Evolutionary conservation across 1,139 yeast genomes (phyloP), one percentile per base, ranked within the genome.

Genomic region (Magnusiomyces fungicola): DNA sequence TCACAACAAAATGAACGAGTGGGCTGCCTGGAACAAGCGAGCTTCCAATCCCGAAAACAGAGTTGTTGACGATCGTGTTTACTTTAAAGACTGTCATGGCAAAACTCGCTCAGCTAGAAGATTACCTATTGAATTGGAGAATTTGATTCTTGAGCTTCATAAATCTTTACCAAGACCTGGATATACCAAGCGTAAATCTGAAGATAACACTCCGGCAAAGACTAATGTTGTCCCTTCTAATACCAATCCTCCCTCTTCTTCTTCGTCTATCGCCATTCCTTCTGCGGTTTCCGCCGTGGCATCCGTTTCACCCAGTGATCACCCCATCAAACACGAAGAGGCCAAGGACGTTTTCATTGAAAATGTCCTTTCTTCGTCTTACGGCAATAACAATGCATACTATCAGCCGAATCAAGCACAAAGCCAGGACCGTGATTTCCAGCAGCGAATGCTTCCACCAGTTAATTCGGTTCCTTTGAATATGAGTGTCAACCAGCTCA

Each of bases 1-100:
- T 14, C 43, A 40, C 43, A 40, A 40, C 33, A 40, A 40, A 22
- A 40, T 40, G 43, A 40, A 40, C 22, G 43, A 40, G 34, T 40
- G 30, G 30, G 43, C 43, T 3, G 19, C 43, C 5, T 40, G 43
- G 43, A 16, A 21, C 34, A 40, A 40, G 19, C 32, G 43, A 3
- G 43, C 43, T 3, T 14, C 30, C 23, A 40, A 40, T 21, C 43
- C 43, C 18, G 43, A 40, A 4, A 40, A 40, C 43, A 16, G 32
- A 4, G 34, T 40, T 6, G 33, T 40, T 12, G 43, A 27, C 21
- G 43, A 40, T 14, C 43, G 43, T 10, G 43, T 40, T 10, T 40
- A 24, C 22, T 40, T 40, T n/a, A 22, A 24, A 7, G 43, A 40
- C 33, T 40, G 33, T n/a, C 43, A 40, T 19, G 43, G 43, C 19